Base-by-base conservation (phyloP, 1,284 basidiomycete species). In the Earliella scabrosa region DNA sequence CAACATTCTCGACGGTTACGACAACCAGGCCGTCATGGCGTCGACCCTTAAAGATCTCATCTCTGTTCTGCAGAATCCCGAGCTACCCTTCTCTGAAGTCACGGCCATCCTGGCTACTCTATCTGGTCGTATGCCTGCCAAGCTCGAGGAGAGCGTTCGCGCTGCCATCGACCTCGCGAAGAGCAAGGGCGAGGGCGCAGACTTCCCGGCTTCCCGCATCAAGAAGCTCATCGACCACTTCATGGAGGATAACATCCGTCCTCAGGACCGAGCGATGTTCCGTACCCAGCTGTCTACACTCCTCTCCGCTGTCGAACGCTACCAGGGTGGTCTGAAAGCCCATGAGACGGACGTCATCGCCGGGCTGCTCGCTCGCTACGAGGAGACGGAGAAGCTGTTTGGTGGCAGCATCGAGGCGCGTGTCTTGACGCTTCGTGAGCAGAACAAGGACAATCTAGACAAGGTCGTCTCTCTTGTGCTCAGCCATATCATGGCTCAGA, bases 1-100 rank as follows among this genome's bases (percentile, higher is more conserved):
- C 75, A 93, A 98, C 76, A 96, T 98, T 67, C 82, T 98, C 58
- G 92, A 95, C 59, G 95, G 95, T 29, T 98, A 91, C 74, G 96
- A 98, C 75, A 97, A 97, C 76, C 91, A 93, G 67, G 86, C 90
- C 1, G 81, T 92, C 66, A 93, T 97, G 92, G 80, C 84, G 36
- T 76, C 86, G 2, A 92, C 91, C 20, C 77, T 96, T 68, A 93
- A 93, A 74, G 90, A 94, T 56, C 84, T 97, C 55, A 78, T 94
- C 60, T 77, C 83, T 38, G 85, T 93, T 24, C 81, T 97, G 38
- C 86, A 88, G 60, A 84, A 96, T 68, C 85, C 90, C 5, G 92
- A 95, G 65, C 85, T 99, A 18, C 97, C 97, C 0, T 99, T 92
- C 76, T 87, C 92, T 26, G 91, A 98, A 75, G 82, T 90, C 40